phyloP scores from a whole-genome alignment of 768 basidiomycete genomes.

The Lentinula edodes region DNA sequence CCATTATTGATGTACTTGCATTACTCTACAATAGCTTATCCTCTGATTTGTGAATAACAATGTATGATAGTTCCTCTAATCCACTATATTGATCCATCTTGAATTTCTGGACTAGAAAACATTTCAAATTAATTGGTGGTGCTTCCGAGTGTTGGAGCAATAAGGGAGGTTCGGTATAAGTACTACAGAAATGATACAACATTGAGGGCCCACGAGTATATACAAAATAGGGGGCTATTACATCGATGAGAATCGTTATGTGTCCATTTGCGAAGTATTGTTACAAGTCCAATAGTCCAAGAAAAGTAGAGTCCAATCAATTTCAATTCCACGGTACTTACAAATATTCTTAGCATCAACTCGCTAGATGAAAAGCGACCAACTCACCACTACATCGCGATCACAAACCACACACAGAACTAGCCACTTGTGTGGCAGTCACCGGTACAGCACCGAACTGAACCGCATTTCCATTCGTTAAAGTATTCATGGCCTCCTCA shows the following conservation, averaged over 20 bases:
- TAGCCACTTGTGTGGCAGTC: constrained; percentile 3
- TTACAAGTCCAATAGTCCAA: not conserved
- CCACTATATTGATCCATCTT: not conserved
- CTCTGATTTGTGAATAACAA: not conserved
- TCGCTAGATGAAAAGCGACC: not conserved
- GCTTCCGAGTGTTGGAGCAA: too few species aligned
- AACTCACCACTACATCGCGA: not conserved
- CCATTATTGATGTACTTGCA: not conserved
- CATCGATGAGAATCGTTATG: too few species aligned
- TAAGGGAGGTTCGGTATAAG: too few species aligned
- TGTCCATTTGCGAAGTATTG: too few species aligned
- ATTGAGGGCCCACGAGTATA: too few species aligned
- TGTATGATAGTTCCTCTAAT: not conserved
- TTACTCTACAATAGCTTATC: not conserved
- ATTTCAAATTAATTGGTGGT: too few species aligned
- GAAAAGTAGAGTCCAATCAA: not conserved
- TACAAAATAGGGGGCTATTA: too few species aligned
- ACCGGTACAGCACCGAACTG: constrained; percentile 11
- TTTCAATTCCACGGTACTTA: too few species aligned
- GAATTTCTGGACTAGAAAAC: too few species aligned
- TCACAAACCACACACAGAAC: constrained; percentile 6
- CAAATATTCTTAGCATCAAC: not conserved
- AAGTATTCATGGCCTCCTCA: constrained; percentile 10
- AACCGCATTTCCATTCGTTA: constrained; percentile 13
- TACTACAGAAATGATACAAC: too few species aligned